Evolutionary conservation across 441 rosid genomes (phyloP), one percentile per base, ranked within the genome.

Genomic region (Pelargonium fulgidum): DNA sequence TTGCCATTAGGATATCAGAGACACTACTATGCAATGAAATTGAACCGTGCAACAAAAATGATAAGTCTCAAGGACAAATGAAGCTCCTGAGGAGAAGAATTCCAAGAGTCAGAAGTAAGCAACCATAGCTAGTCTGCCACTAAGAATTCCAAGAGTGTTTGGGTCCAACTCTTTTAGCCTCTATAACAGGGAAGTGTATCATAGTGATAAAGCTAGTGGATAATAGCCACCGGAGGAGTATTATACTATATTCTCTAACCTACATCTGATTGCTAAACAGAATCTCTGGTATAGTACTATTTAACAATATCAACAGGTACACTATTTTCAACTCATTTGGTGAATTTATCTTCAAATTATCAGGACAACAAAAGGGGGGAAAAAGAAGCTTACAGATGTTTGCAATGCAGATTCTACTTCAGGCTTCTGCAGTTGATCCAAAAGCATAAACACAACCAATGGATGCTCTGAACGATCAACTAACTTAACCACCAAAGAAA

Each of bases 391-490:
- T 58, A 58, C 62, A 1, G 62, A 58, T 58, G 20, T 58, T 58
- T 58, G 62, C 20, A 58, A 26, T 58, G 62, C 22, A 58, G 62
- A 9, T 20, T 58, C 62, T 19, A 58, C 62, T 58, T 58, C 62
- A 58, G 20, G 62, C 62, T 58, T 58, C 62, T 58, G 62, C 20
- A 58, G 26, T 5, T 58, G 29, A 58, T 58, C 62, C 62, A 58
- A 20, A 58, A 58, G 62, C 22, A 26, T 8, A 58, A 26, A 20
- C 29, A 17, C 62, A 24, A 58, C 62, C 62, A 58, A 26, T 20
- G 62, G 62, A 58, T 58, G 62, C 62, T 59, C 64, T 33, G 12
- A 59, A 10, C 26, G 64, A 59, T 59, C 26, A 33, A 59, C 33
- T 22, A 59, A 22, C 13, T 59, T 59, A 29, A 22, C 64, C 64